phyloP scores from a whole-genome alignment of 2,329 filamentous ascomycete species.

The Knufia fluminis region DNA sequence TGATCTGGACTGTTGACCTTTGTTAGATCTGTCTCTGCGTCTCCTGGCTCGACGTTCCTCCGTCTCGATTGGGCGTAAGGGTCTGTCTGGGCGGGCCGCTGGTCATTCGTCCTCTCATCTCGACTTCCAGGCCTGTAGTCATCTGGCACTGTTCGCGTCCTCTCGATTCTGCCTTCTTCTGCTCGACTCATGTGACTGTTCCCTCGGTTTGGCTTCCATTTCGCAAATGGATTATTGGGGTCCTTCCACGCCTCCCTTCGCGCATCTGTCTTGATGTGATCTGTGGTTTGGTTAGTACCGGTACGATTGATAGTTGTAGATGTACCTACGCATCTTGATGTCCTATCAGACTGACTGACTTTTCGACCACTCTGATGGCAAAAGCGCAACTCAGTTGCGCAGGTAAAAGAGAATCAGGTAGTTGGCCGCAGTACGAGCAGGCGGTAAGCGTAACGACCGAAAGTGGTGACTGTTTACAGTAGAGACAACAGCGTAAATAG shows the following conservation, averaged over 20 bases:
- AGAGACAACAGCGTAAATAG: too few relatives aligned
- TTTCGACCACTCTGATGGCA: not conserved
- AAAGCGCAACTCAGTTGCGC: too few relatives aligned
- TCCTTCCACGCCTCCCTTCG: constrained; percentile 5
- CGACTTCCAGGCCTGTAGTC: not conserved
- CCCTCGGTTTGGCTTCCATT: not conserved
- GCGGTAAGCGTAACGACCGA: too few relatives aligned
- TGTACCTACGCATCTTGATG: not conserved
- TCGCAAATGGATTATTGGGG: constrained; percentile 9
- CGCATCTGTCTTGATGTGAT: constrained; percentile 9
- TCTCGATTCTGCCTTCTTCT: not conserved
- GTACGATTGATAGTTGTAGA: too few relatives aligned
- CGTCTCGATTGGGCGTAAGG: constrained; percentile 2
- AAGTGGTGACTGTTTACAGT: too few relatives aligned
- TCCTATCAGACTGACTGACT: not conserved
- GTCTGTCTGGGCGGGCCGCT: constrained; percentile 5
- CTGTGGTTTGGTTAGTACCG: not conserved
- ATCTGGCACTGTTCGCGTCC: not conserved
- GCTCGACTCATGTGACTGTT: not conserved
- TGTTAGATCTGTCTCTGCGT: not conserved
- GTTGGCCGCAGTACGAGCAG: too few relatives aligned
- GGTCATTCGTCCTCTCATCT: not conserved
- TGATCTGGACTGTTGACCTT: not conserved
- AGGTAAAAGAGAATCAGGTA: too few relatives aligned
- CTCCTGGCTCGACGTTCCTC: not conserved